Evolutionary conservation across 352 stramenopile species (phyloP), one percentile per base, ranked within the genome.

Genomic region (Phytophthora citricola): DNA sequence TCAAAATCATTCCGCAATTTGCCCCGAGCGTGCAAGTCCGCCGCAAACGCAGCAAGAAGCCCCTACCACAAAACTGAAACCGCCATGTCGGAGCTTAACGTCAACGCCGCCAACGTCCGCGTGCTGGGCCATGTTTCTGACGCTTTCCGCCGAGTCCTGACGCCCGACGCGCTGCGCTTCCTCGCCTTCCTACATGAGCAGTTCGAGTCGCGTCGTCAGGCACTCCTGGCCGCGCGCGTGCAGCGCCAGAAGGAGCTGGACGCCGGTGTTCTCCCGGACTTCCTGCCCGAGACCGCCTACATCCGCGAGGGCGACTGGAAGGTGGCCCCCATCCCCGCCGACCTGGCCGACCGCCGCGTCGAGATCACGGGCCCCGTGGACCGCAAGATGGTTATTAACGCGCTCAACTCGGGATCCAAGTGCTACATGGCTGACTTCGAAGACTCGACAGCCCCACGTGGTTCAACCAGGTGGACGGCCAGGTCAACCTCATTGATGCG

Each of bases 331-430:
- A 92, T 95, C 69, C 94, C 94, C 1, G 70, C 71, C 7, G 92
- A 98, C 72, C 62, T 98, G 26, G 68, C 87, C 40, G 94, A 98
- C 78, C 89, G 95, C 50, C 88, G 95, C 50, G 94, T 99, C 29
- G 95, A 99, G 78, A 99, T 99, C 69, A 99, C 95, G 22, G 95
- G 95, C 46, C 94, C 94, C 3, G 90, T 98, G 27, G 91, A 98
- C 81, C 89, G 95, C 32, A 98, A 99, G 84, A 99, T 99, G 96
- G 92, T 98, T 6, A 98, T 98, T 66, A 99, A 99, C 75, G 96
- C 93, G 10, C 81, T 99, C 58, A 99, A 99, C 80, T 97, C 83
- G 62, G 95, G 95, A 55, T 89, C 94, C 47, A 95, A 93, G 81
- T 93, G 82, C 68, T 98, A 98, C 85, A 98, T 98, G 96, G 96